Percentiles rank a stretch among this genome's conserved stretches.
These are phyloP conservation scores for Eucalyptus tenuipes DNA, from an alignment of 345 rosid genomes.

Conservation along the genomic window DNA sequence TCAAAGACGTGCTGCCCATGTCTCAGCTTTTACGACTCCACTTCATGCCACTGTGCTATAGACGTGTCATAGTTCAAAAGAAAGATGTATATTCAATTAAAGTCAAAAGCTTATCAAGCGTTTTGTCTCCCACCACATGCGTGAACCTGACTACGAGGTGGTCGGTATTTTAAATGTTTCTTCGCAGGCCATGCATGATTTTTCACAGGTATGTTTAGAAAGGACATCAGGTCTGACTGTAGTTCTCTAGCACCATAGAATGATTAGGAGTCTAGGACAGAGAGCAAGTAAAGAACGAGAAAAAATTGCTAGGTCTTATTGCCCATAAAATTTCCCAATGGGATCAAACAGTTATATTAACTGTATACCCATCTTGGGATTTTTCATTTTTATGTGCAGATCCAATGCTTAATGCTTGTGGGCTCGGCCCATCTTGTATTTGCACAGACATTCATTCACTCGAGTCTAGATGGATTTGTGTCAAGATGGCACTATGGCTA, in stretches of 20 bases:
- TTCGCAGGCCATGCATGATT: neutral
- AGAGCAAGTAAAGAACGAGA: neutral
- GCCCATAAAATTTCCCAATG: neutral
- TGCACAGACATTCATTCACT: neutral
- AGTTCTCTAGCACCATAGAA: neutral
- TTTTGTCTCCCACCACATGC: neutral
- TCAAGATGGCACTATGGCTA: neutral
- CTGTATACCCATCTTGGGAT: neutral
- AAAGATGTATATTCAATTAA: neutral
- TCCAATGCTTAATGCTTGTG: neutral
- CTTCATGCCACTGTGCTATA: neutral
- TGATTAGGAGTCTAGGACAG: neutral
- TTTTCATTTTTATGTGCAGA: neutral
- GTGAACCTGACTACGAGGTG: neutral
- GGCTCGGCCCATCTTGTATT: neutral
- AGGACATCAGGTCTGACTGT: neutral
- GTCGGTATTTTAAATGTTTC: neutral
- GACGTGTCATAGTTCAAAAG: neutral
- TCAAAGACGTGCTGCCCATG: slow-evolving; percentile 39
- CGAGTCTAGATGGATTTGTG: neutral
- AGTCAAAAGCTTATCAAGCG: neutral
- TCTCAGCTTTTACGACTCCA: neutral
- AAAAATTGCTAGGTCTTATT: neutral
- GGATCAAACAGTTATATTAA: neutral
- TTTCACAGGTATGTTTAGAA: neutral